Conservation (phyloP, 2,329 filamentous ascomycete genomes). For the Aspergillus quadricinctus region DNA sequence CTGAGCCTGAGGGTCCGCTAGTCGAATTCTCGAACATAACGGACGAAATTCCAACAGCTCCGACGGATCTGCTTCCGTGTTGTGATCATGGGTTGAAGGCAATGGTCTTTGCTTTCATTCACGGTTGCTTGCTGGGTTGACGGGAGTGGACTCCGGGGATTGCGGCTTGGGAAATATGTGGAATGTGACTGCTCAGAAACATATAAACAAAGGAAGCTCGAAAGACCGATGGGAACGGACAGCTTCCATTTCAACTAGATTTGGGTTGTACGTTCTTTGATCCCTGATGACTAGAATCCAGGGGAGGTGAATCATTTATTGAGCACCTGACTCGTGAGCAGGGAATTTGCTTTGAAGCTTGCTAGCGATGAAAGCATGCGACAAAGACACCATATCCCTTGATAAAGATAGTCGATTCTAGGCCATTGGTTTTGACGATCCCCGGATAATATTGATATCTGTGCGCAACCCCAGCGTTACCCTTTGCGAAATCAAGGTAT, state of each 20-base stretch:
- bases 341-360: background rate
- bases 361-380: background rate
- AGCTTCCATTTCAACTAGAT: background rate
- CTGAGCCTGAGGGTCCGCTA: background rate
- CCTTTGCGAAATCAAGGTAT: constrained; percentile 9
- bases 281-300: background rate
- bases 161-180: constrained; percentile 10
- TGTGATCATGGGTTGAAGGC: background rate
- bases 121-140: background rate
- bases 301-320: background rate
- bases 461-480: constrained; percentile 13
- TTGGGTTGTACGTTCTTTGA: background rate
- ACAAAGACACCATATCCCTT: background rate
- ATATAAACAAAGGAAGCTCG: background rate
- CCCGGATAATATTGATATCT: constrained; percentile 10
- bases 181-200: constrained; percentile 17
- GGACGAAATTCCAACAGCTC: background rate
- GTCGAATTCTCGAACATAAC: background rate
- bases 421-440: background rate
- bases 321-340: background rate
- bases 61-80: background rate
- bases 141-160: constrained; percentile 10
- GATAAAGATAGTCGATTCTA: background rate
- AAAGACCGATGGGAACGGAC: background rate
- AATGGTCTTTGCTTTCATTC: background rate